Conservation (phyloP, 192 early-diverging fungal genomes). For the Chytriomyces sp. region DNA sequence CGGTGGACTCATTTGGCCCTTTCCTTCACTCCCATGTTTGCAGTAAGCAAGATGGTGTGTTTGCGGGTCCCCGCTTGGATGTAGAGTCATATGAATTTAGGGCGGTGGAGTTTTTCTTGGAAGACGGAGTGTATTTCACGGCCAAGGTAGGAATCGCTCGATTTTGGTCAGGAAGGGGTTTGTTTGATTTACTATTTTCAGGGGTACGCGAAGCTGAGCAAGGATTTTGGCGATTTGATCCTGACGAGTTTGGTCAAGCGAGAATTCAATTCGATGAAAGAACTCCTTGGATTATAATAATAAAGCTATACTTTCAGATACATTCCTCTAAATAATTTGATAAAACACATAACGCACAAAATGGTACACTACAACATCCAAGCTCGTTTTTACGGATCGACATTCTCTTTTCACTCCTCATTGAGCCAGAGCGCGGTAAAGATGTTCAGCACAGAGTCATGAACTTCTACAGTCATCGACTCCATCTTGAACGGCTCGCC, state of each 20-base stretch:
- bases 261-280: constrained; percentile 39
- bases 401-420: too few relatives aligned
- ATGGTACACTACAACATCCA: too few relatives aligned
- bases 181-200: constrained; percentile 4
- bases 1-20: background rate
- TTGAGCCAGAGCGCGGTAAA: constrained; percentile 35
- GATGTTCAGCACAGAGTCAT: constrained; percentile 27
- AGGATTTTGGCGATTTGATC: constrained; percentile 47
- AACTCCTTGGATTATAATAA: constrained; percentile 21
- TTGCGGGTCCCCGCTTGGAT: constrained; percentile 33
- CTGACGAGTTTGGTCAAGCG: constrained; percentile 38
- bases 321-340: too few relatives aligned
- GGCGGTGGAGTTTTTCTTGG: constrained; percentile 7
- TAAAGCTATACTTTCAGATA: background rate
- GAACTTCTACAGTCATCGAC: constrained; percentile 35
- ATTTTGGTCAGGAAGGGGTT: too few relatives aligned
- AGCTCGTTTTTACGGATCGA: too few relatives aligned
- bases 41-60: constrained; percentile 30
- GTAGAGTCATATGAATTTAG: constrained; percentile 24
- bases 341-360: too few relatives aligned
- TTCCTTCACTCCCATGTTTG: background rate
- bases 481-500: constrained; percentile 33
- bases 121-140: constrained; percentile 14
- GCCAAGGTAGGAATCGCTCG: background rate
- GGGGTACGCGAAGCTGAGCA: constrained; percentile 51